Evolutionary conservation across 2,329 filamentous ascomycete genomes (phyloP).

Genomic region (Alternaria arbusti): DNA sequence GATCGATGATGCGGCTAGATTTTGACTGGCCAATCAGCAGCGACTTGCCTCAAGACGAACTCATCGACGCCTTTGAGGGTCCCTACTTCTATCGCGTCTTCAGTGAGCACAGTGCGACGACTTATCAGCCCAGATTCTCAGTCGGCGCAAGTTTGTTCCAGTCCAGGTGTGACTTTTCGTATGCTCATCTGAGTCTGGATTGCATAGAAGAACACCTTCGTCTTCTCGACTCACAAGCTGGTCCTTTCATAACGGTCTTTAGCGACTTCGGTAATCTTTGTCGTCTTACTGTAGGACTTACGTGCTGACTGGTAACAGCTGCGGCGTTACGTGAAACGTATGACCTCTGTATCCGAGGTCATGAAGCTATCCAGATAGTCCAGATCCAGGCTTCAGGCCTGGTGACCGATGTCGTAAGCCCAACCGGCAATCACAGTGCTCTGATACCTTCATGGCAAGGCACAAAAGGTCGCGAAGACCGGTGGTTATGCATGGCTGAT

Average conservation of each 20-base stretch:
- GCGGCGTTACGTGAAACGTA: neutral
- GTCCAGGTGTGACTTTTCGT: accelerated
- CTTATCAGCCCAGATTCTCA: neutral
- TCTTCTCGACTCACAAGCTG: neutral
- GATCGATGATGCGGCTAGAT: neutral
- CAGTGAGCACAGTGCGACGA: neutral
- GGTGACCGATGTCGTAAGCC: neutral
- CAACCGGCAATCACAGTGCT: neutral
- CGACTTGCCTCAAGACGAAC: neutral
- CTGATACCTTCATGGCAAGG: neutral
- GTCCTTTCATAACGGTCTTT: constrained; percentile 1
- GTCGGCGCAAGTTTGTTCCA: neutral
- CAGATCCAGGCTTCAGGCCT: neutral
- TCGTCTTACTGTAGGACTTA: neutral
- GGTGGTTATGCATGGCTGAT: neutral
- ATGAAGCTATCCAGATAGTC: neutral
- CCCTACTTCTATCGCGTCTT: constrained; percentile 3
- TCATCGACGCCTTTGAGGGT: neutral
- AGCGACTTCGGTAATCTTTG: neutral
- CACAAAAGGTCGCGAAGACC: neutral
- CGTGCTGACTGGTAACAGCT: neutral
- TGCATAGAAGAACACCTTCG: neutral
- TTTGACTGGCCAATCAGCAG: neutral
- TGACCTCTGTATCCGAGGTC: neutral
- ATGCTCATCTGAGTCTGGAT: neutral